Evolutionary conservation across 768 basidiomycete genomes (phyloP), one percentile per base, ranked within the genome.

Genomic region (Collybia sordida): DNA sequence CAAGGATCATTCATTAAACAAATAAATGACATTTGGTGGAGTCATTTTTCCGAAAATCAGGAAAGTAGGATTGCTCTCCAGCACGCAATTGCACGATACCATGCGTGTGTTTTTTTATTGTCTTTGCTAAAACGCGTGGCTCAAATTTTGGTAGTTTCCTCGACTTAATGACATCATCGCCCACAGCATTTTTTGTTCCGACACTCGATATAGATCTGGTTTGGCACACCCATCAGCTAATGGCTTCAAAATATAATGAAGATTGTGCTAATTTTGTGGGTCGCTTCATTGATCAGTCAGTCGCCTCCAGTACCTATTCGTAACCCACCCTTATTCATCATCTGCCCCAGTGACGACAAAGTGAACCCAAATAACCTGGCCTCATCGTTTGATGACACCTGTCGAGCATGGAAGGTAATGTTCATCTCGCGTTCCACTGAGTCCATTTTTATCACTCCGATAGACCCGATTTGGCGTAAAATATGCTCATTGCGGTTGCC

Each of bases 211-310:
- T 86, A 38, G 85, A 86, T 55, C 65, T 87, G n/a, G 77, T 74
- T 14, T 86, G 85, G 83, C 86, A 87, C 54, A 81, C 81, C 0
- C 83, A 86, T 48, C 83, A 84, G 52, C 71, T 85, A 6, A 66
- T 73, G 56, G 67, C 69, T 1, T 53, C 38, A 3, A 61, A 68
- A 36, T 85, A 85, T 53, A 53, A 58, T 3, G 41, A 47, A 3
- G 77, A 80, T 49, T 77, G 74, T 31, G 60, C 61, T 35, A 61
- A 51, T 18, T 67, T 65, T 37, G 51, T 78, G 4, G 71, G 72
- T 0, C 69, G 69, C 23, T 71, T 64, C 22, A 59, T 81, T 9
- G 75, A 82, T 51, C 79, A 81, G 79, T 80, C 42, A 60, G 79
- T 50, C 3, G 35, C 36, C 41, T 28, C 41, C 31, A 22, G 6